Base-by-base conservation (phyloP, 2,329 filamentous ascomycete species). In the Colletotrichum lindemuthianum region DNA sequence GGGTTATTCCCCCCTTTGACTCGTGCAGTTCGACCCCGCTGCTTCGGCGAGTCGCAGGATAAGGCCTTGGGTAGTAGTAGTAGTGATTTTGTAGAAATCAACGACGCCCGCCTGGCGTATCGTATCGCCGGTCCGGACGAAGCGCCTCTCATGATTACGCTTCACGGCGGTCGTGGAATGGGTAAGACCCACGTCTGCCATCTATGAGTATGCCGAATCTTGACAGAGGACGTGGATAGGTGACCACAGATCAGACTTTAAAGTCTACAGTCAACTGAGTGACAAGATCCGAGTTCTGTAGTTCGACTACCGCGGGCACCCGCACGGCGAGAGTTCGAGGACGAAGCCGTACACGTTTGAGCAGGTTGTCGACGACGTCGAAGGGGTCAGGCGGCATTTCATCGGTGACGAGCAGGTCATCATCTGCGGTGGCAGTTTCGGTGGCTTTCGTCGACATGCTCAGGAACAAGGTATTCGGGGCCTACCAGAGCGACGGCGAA, bases 401-500 rank as follows among this genome's bases (percentile, higher is more conserved):
- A 67, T 68, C 2, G 71, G 69, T 1, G 56, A 59, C 1, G 47
- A 65, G 16, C 67, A 72, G 12, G 72, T 71, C 11, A 72, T 79
- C 37, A 71, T 79, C 24, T 75, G 74, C 12, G 77, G 77, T 8
- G 77, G 77, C 2, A 78, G 76, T 59, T 79, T 79, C 48, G 77
- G 77, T 9, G 77, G 77, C 1, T 79, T 75, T 41, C 2, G 69
- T 73, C 8, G 69, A 72, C n/a, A 78, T 79, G 75, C 66, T 79
- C 8, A 70, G 67, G 32, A 69, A 77, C 33, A 78, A 78, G 41
- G 75, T 79, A 4, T 79, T 79, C 49, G 75, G 76, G 2, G 65
- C 69, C 0, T 79, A 76, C 56, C 71, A 75, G 24, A 76, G 72
- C 63, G 75, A 79, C 51, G 66, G 75, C 4, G 77, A 80, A 53